Conservation (phyloP, 768 basidiomycete species). For the Crepidotus variabilis region DNA sequence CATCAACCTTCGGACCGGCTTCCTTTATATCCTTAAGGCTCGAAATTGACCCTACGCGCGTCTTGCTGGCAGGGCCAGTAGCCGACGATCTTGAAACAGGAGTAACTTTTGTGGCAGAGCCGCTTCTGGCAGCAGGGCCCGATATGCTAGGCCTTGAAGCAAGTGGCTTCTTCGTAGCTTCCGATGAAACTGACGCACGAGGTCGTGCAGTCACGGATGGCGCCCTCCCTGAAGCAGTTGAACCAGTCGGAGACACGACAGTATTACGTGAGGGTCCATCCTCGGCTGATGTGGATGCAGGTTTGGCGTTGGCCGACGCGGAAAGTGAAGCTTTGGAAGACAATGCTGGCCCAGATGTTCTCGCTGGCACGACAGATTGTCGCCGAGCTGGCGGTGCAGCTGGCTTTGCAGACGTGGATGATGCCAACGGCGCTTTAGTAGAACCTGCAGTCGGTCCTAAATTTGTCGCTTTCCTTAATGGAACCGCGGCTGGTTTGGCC, state of each 20-base stretch:
- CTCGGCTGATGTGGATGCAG: constrained; percentile 20
- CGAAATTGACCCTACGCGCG: constrained; percentile 59
- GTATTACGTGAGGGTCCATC: constrained; percentile 37
- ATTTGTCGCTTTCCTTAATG: constrained; percentile 21
- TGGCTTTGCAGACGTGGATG: constrained; percentile 20
- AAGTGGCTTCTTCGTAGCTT: constrained; percentile 52
- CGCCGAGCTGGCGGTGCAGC: constrained; percentile 34
- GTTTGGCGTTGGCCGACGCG: constrained; percentile 36
- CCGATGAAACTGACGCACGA: constrained; percentile 60
- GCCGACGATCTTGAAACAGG: constrained; percentile 25
- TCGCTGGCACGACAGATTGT: constrained; percentile 42
- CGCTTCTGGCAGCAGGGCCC: constrained; percentile 20
- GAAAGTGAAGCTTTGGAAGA: constrained; percentile 33
- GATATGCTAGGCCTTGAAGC: constrained; percentile 38
- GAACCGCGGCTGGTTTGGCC: constrained; percentile 17
- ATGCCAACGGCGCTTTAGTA: constrained; percentile 35
- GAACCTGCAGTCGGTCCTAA: constrained; percentile 31
- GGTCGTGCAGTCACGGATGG: constrained; percentile 44
- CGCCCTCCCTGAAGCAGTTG: constrained; percentile 44
- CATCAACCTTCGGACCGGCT: constrained; percentile 33
- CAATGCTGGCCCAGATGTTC: constrained; percentile 30
- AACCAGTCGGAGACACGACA: constrained; percentile 54
- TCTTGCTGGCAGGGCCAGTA: constrained; percentile 30
- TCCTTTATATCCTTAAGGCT: constrained; percentile 71
- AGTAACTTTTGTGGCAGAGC: constrained; percentile 26